Conservation (phyloP, 768 basidiomycete species). For the Albatrellus ellisii region DNA sequence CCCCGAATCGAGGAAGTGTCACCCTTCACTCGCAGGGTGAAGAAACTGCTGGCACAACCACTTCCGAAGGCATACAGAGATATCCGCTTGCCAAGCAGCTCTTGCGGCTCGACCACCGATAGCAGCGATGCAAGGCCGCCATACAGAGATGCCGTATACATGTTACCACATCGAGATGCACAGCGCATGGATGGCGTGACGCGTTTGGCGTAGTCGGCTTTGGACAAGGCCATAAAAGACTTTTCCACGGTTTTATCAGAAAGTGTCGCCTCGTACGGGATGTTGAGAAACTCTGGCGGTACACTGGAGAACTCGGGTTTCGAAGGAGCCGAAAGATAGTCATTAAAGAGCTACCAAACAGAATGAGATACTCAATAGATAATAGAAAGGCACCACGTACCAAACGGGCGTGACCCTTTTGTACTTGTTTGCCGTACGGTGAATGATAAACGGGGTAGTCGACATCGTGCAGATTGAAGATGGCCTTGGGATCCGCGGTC, state of each 20-base stretch:
- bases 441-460: constrained; percentile 96
- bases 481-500: constrained; percentile 23
- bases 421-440: constrained; percentile 97
- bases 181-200: constrained; percentile 77
- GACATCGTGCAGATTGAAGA: constrained; percentile 61
- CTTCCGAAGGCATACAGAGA: constrained; percentile 95
- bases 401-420: constrained; percentile 91
- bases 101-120: constrained; percentile 53
- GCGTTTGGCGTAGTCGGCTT: constrained; percentile 58
- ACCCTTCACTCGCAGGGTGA: constrained; percentile 75
- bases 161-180: constrained; percentile 90
- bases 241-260: constrained; percentile 96
- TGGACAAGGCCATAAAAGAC: constrained; percentile 74
- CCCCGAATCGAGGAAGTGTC: constrained; percentile 70
- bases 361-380: not conserved
- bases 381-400: constrained; percentile 18
- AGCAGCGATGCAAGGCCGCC: constrained; percentile 87
- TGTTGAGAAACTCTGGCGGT: constrained; percentile 54
- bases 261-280: constrained; percentile 60
- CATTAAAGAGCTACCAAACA: constrained; percentile 47
- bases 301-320: constrained; percentile 57
- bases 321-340: constrained; percentile 74
- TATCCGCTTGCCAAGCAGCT: constrained; percentile 72
- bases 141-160: constrained; percentile 96
- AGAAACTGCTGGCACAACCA: constrained; percentile 94